Conservation (phyloP, 257 asterid species). For the Rehmannia glutinosa region DNA sequence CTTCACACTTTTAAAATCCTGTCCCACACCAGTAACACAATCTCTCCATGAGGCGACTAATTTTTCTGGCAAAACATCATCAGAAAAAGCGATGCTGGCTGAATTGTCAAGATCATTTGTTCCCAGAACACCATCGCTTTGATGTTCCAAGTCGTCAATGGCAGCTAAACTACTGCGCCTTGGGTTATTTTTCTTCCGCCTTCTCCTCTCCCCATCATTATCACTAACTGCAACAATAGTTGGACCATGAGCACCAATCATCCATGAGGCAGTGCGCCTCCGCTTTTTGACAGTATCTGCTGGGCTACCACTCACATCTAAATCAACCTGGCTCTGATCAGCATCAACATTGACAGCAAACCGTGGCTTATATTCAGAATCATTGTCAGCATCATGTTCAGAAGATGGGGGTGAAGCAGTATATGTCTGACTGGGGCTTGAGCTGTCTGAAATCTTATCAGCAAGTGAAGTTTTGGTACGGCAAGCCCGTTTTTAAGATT, state of each 20-base stretch:
- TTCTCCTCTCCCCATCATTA: conserved; percentile 33
- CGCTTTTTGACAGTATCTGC: conserved; percentile 94
- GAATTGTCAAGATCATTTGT: conserved; percentile 37
- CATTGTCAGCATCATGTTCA: conserved; percentile 41
- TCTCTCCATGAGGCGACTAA: conserved; percentile 72
- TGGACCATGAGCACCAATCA: conserved; percentile 51
- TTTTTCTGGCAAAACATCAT: conserved; percentile 73
- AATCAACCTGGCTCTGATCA: conserved; percentile 31
- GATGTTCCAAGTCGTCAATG: conserved; percentile 30
- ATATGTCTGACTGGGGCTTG: conserved; percentile 47
- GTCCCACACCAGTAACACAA: conserved; percentile 74
- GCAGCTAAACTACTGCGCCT: conserved; percentile 21
- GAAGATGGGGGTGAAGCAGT: conserved; percentile 45
- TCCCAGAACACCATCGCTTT: conserved; percentile 33
- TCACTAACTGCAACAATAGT: conserved; percentile 43
- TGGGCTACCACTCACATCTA: conserved; percentile 55
- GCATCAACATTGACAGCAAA: conserved; percentile 25
- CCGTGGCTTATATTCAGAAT: conserved; percentile 62
- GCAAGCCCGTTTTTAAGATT: conserved; percentile 17
- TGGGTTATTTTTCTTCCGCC: conserved; percentile 30
- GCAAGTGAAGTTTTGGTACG: conserved; percentile 26
- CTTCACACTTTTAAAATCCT: conserved; percentile 71
- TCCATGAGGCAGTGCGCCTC: conserved; percentile 71
- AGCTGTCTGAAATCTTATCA: conserved; percentile 40
- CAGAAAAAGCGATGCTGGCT: conserved; percentile 30